These are phyloP conservation scores for Curvularia hawaiiensis DNA, from an alignment of 2,329 filamentous ascomycete genomes.

Conservation along the genomic window DNA sequence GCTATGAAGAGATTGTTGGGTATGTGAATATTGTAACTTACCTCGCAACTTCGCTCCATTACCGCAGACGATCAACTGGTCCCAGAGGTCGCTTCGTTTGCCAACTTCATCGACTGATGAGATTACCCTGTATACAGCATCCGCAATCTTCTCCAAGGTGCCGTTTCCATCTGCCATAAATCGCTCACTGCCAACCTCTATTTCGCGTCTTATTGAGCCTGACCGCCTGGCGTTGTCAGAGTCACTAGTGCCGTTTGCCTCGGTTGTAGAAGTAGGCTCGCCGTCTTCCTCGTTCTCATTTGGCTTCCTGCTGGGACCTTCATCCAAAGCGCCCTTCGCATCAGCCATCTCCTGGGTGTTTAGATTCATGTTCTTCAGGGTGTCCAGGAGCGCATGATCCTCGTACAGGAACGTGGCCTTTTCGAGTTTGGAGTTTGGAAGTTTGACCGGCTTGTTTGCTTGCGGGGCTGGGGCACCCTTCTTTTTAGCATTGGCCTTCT, in stretches of 20 bases:
- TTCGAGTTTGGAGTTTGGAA: conserved; percentile 75
- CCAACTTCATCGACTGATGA: conserved; percentile 82
- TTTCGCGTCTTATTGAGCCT: conserved; percentile 59
- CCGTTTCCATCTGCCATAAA: conserved; percentile 68
- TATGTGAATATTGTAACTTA: conserved; percentile 34
- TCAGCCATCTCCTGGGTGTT: conserved; percentile 54
- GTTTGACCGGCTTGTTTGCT: conserved; percentile 61
- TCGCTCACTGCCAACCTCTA: conserved; percentile 78
- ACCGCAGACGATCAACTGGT: conserved; percentile 87
- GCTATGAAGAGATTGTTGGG: not conserved
- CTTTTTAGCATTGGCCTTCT: conserved; percentile 66
- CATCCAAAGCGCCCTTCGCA: conserved; percentile 59
- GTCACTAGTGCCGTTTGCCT: conserved; percentile 37
- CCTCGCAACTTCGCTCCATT: conserved; percentile 75
- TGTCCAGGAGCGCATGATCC: conserved; percentile 63
- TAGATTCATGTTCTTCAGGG: conserved; percentile 57
- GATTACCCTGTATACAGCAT: conserved; percentile 81
- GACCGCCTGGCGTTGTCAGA: conserved; percentile 21
- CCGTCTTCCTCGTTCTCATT: conserved; percentile 42
- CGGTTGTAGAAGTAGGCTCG: conserved; percentile 29
- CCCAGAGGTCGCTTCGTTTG: conserved; percentile 87
- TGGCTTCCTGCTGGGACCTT: conserved; percentile 49
- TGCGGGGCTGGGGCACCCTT: conserved; percentile 64
- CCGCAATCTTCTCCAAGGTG: conserved; percentile 82
- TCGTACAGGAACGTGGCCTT: conserved; percentile 76